Conservation (phyloP, 805 yeast species). For the Brettanomyces anomalus region DNA sequence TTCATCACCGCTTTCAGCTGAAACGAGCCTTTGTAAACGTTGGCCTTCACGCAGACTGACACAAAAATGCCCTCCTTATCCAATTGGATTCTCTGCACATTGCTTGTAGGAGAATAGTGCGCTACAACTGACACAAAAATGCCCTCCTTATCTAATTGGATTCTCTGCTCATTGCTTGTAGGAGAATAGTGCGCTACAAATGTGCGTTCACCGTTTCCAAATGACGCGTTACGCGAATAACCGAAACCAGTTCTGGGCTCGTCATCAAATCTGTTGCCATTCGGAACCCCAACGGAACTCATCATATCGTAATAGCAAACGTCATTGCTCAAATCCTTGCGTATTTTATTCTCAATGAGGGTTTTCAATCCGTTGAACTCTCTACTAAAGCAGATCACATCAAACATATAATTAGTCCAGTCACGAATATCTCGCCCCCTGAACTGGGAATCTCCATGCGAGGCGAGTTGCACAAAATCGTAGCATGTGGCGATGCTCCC, state of each 20-base stretch:
- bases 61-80: not conserved
- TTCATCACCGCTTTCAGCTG: not conserved
- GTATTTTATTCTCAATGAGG: not conserved
- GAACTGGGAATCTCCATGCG: not conserved
- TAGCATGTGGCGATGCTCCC: slow-evolving; percentile 1
- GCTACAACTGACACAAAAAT: not conserved
- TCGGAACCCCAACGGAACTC: not conserved
- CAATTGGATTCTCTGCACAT: no score
- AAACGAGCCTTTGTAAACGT: not conserved
- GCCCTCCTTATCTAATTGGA: no score
- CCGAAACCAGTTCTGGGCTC: not conserved
- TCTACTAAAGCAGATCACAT: not conserved
- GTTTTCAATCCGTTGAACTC: not conserved
- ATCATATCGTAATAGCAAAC: not conserved
- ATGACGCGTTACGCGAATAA: not conserved
- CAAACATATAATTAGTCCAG: not conserved
- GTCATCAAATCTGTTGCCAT: not conserved
- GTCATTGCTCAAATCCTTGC: not conserved
- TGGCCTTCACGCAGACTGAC: not conserved
- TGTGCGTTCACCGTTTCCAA: no score
- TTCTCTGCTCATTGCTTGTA: no score
- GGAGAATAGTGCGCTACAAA: no score
- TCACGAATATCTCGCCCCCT: not conserved
- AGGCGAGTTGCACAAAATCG: not conserved
- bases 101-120: no score